Conservation (phyloP, 2,329 filamentous ascomycete genomes). For the Aschersonia sp. region DNA sequence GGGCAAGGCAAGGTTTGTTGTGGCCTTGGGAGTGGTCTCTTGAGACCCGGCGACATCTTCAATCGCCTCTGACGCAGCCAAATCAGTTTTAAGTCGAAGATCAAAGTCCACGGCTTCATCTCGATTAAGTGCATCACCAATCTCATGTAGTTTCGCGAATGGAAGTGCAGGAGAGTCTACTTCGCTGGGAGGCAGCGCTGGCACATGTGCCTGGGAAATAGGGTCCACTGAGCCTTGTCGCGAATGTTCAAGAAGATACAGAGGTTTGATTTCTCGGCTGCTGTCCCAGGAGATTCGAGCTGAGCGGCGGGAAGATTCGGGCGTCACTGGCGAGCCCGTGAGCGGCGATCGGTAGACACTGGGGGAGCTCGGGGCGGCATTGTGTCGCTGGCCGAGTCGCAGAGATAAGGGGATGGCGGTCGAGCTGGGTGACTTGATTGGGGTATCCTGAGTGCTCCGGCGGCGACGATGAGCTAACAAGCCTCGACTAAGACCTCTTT, state of each 20-base stretch:
- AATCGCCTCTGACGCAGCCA: conserved; percentile 14
- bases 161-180: conserved; percentile 19
- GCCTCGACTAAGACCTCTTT: conserved; percentile 25
- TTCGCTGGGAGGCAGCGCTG: conserved; percentile 33
- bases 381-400: conserved; percentile 29
- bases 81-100: conserved; percentile 27
- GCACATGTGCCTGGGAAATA: conserved; percentile 22
- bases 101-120: conserved; percentile 9
- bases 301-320: conserved; percentile 23
- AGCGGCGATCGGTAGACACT: conserved; percentile 24
- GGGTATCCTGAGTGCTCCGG: conserved; percentile 32
- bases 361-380: conserved; percentile 27
- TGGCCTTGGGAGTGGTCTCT: conserved; percentile 55
- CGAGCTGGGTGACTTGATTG: conserved; percentile 35
- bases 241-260: conserved; percentile 64
- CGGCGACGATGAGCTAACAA: conserved; percentile 30
- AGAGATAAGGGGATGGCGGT: conserved; percentile 45
- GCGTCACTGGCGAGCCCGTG: conserved; percentile 15
- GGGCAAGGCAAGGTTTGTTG: conserved; percentile 17
- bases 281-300: conserved; percentile 46
- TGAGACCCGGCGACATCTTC: conserved; percentile 43
- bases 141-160: conserved; percentile 10
- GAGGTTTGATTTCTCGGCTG: conserved; percentile 59
- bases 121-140: conserved; percentile 14
- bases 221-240: conserved; percentile 21